Evolutionary conservation across 1,284 basidiomycete species (phyloP).

Genomic region (Leccinum variabile): DNA sequence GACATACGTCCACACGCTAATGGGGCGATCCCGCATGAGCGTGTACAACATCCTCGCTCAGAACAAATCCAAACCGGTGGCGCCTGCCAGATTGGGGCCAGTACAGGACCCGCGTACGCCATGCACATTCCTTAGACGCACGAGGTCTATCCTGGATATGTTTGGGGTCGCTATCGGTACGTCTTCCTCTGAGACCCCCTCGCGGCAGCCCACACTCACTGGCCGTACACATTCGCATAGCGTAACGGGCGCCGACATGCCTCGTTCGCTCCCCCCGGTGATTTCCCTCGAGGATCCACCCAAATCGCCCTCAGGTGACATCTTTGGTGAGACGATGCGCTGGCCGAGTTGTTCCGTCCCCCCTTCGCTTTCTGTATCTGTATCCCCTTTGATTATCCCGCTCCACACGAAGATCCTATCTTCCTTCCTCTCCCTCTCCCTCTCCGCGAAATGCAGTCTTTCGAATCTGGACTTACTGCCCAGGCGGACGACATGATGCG

Average conservation of each 20-base stretch:
- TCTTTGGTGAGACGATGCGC: slow-evolving; percentile 66
- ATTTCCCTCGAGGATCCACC: slow-evolving; percentile 13
- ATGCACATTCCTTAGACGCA: slow-evolving; percentile 50
- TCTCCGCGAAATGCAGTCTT: slow-evolving; percentile 77
- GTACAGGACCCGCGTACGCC: slow-evolving; percentile 25
- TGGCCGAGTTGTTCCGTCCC: slow-evolving; percentile 46
- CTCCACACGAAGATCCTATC: slow-evolving; percentile 38
- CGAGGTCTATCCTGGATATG: slow-evolving; percentile 69
- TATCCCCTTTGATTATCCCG: slow-evolving; percentile 55
- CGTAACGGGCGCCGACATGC: slow-evolving; percentile 69
- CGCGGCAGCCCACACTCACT: slow-evolving; percentile 34
- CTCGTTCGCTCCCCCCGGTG: slow-evolving; percentile 37
- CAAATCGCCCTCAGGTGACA: slow-evolving; percentile 43
- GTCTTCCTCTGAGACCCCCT: slow-evolving; percentile 25
- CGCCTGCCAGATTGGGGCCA: slow-evolving; percentile 16
- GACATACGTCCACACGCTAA: slow-evolving; percentile 23
- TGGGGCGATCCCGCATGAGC: slow-evolving; percentile 60
- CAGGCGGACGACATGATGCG: slow-evolving; percentile 42
- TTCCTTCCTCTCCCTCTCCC: slow-evolving; percentile 47
- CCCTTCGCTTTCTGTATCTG: slow-evolving; percentile 38
- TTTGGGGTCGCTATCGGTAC: slow-evolving; percentile 35
- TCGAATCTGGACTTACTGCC: slow-evolving; percentile 75
- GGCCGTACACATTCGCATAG: slow-evolving; percentile 74
- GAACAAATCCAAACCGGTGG: slow-evolving; percentile 47
- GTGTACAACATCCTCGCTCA: slow-evolving; percentile 60